A percentile compares a stretch with the other conserved stretches of the same genome.
Evolutionary conservation across 768 basidiomycete species (phyloP).

Genomic region (Collybiopsis luxurians): DNA sequence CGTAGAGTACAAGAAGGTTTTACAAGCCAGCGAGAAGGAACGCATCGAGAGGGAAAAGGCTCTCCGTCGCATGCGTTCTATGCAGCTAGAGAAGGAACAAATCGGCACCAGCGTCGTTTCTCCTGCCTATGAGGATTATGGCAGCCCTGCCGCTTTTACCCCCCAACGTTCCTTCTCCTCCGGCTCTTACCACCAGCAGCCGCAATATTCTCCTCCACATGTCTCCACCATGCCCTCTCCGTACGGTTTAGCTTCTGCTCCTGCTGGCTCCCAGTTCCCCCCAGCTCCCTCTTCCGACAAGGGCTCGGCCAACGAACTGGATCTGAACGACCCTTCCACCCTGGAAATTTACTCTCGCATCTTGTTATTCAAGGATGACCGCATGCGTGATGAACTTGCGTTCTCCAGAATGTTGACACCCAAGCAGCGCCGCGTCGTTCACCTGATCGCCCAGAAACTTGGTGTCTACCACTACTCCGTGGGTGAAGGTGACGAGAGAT

Average conservation of each 20-base stretch:
- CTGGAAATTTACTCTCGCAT: conserved; percentile 97
- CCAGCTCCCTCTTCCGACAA: conserved; percentile 66
- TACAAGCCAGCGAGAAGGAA: conserved; percentile 99
- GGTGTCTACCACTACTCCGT: conserved; percentile 94
- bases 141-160: conserved; percentile 48
- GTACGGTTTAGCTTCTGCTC: conserved; percentile 47
- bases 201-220: conserved; percentile 69
- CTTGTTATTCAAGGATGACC: conserved; percentile 95
- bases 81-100: conserved; percentile 90
- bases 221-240: conserved; percentile 44
- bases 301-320: conserved; percentile 68
- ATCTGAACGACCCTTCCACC: conserved; percentile 93
- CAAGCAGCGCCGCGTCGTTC: conserved; percentile 89
- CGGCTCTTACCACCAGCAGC: conserved; percentile 56
- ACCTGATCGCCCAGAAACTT: conserved; percentile 94
- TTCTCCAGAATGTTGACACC: conserved; percentile 87
- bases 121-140: conserved; percentile 73
- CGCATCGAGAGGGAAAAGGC: conserved; percentile 99
- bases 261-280: conserved; percentile 51
- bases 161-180: conserved; percentile 76
- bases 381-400: conserved; percentile 95
- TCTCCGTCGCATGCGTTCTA: conserved; percentile 94
- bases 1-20: conserved; percentile 98
- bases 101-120: conserved; percentile 30
- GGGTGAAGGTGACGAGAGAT: conserved; percentile 89